Evolutionary conservation across 768 basidiomycete genomes (phyloP).

Genomic region (Mycena venus): DNA sequence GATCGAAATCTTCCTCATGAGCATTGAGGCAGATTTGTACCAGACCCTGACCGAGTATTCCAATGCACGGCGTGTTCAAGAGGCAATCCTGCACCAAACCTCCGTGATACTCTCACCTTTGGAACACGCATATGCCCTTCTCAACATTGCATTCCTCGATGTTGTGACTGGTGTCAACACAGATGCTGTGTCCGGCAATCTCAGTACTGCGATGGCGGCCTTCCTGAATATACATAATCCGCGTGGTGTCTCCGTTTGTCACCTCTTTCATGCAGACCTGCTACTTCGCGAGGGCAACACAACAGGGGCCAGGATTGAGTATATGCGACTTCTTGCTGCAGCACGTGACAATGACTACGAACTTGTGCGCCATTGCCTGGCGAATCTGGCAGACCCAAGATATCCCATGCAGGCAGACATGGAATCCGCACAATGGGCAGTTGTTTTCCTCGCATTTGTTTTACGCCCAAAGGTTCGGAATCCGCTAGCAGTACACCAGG

Average conservation of each 20-base stretch:
- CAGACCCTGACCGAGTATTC: too few species aligned
- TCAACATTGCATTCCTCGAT: too few species aligned
- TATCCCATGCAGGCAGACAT: not conserved
- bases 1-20: too few species aligned
- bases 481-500: not conserved
- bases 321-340: too few species aligned
- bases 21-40: too few species aligned
- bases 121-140: too few species aligned
- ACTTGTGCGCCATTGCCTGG: not conserved
- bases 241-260: not conserved
- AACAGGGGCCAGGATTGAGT: too few species aligned
- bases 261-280: not conserved
- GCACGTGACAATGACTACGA: not conserved
- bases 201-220: not conserved
- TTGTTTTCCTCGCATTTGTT: not conserved
- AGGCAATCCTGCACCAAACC: too few species aligned
- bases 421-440: not conserved
- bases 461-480: not conserved
- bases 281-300: not conserved
- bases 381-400: not conserved
- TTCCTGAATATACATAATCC: not conserved
- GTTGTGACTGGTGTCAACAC: too few species aligned
- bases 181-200: not conserved
- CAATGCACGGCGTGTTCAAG: too few species aligned
- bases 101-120: too few species aligned